phyloP scores from a whole-genome alignment of 1,139 yeast species.

The Taphrina pruni region DNA sequence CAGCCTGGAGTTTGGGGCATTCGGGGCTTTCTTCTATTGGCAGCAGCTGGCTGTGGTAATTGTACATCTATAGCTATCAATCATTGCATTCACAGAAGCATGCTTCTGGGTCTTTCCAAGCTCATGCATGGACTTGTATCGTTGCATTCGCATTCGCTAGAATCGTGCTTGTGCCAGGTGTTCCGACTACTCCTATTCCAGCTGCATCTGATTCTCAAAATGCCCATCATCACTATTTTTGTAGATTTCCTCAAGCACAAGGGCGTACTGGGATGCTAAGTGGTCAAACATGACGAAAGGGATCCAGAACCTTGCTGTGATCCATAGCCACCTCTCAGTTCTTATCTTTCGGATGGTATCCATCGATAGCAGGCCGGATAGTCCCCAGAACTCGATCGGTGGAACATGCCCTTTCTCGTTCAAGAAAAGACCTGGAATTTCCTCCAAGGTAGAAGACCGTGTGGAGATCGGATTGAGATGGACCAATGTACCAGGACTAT shows the following conservation, averaged over 20 bases:
- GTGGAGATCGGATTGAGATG: slow-evolving; percentile 26
- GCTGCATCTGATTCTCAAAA: slow-evolving; percentile 24
- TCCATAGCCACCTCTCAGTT: slow-evolving; percentile 36
- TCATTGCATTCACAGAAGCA: too few relatives aligned
- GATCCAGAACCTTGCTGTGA: slow-evolving; percentile 29
- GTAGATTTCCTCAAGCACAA: slow-evolving; percentile 22
- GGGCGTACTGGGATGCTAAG: slow-evolving; percentile 31
- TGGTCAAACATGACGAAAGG: slow-evolving; percentile 39
- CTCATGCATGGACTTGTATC: too few relatives aligned
- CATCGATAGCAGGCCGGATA: slow-evolving; percentile 32
- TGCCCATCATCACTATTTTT: slow-evolving; percentile 28
- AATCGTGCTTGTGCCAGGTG: too few relatives aligned
- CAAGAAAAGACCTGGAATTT: slow-evolving; percentile 8
- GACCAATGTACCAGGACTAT: slow-evolving; percentile 32
- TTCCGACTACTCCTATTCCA: too few relatives aligned
- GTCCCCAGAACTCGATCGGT: slow-evolving; percentile 34
- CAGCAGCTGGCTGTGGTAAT: too few relatives aligned
- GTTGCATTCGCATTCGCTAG: too few relatives aligned
- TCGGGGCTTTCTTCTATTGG: too few relatives aligned
- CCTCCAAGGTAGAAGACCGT: slow-evolving; percentile 13
- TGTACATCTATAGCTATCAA: too few relatives aligned
- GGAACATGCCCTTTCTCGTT: slow-evolving; percentile 34
- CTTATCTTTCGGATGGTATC: slow-evolving; percentile 26
- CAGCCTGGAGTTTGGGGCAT: too few relatives aligned
- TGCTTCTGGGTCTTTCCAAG: too few relatives aligned